These are phyloP conservation scores for Phytomonas francai DNA, from an alignment of 208 protist genomes.

Conservation along the genomic window DNA sequence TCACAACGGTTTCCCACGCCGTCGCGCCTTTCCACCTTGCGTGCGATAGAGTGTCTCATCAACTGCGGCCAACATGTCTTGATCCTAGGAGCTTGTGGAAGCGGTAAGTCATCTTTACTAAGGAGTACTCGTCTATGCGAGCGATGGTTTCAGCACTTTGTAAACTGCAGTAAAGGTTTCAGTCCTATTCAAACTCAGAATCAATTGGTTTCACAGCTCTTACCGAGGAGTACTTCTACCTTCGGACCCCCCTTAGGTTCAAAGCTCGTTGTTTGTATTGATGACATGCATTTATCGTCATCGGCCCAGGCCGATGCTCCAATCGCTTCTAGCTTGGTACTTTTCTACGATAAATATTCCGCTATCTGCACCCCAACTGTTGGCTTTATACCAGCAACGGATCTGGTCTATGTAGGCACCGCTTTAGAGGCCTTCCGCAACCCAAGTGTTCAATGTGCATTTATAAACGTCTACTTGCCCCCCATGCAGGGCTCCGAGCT, in stretches of 20 bases:
- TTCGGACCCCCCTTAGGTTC: constrained; percentile 56
- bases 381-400: constrained; percentile 43
- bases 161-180: constrained; percentile 40
- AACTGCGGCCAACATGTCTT: constrained; percentile 71
- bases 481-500: constrained; percentile 53
- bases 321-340: constrained; percentile 41
- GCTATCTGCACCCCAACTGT: constrained; percentile 49
- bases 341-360: constrained; percentile 53
- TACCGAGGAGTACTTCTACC: constrained; percentile 28
- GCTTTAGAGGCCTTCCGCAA: constrained; percentile 14
- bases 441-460: constrained; percentile 19
- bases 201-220: constrained; percentile 37
- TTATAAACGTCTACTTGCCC: constrained; percentile 50
- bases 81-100: constrained; percentile 32
- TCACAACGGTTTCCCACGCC: constrained; percentile 49
- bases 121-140: constrained; percentile 40
- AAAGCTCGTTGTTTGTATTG: constrained; percentile 75
- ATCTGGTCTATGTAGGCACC: constrained; percentile 57
- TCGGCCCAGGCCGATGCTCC: constrained; percentile 13
- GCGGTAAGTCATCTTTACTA: constrained; percentile 71
- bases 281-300: constrained; percentile 69
- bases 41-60: constrained; percentile 61
- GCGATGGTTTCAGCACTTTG: constrained; percentile 46
- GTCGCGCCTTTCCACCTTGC: constrained; percentile 42
- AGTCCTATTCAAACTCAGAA: constrained; percentile 43